phyloP scores from a whole-genome alignment of 1,284 basidiomycete genomes.

The Boletus semigastroideus region DNA sequence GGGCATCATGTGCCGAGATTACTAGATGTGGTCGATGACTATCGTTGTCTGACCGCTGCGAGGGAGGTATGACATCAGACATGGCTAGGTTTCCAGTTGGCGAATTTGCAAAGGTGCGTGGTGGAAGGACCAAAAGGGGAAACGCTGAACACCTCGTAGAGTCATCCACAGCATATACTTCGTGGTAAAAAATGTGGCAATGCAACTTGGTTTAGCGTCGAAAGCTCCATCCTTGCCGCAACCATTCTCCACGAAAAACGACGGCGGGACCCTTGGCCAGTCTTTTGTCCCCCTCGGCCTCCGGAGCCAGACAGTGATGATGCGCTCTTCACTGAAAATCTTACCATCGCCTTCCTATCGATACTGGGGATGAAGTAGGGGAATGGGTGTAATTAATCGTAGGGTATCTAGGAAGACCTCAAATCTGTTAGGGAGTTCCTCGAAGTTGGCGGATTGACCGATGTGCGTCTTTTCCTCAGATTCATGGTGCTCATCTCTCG shows the following conservation, averaged over 20 bases:
- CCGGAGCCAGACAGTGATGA: constrained; percentile 51
- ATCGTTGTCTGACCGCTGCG: background rate
- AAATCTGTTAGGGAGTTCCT: constrained; percentile 87
- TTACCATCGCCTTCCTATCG: constrained; percentile 67
- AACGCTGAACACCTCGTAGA: no score
- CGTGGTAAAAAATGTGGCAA: no score
- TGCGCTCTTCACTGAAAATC: constrained; percentile 66
- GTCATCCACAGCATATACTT: no score
- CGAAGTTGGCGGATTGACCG: constrained; percentile 85
- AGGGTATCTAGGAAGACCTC: constrained; percentile 96
- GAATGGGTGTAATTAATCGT: constrained; percentile 93
- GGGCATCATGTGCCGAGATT: background rate
- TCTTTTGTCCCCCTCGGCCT: constrained; percentile 62
- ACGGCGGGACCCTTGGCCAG: constrained; percentile 28
- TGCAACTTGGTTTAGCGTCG: no score
- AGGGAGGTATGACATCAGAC: no score
- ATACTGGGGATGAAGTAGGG: constrained; percentile 65
- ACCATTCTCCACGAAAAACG: no score
- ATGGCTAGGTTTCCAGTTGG: no score
- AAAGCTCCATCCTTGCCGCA: no score
- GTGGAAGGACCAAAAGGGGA: no score
- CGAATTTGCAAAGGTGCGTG: no score
- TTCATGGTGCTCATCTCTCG: background rate
- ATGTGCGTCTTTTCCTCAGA: constrained; percentile 54
- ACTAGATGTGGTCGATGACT: background rate